phyloP scores from a whole-genome alignment of 345 rosid genomes.

The Syzygium jambos region DNA sequence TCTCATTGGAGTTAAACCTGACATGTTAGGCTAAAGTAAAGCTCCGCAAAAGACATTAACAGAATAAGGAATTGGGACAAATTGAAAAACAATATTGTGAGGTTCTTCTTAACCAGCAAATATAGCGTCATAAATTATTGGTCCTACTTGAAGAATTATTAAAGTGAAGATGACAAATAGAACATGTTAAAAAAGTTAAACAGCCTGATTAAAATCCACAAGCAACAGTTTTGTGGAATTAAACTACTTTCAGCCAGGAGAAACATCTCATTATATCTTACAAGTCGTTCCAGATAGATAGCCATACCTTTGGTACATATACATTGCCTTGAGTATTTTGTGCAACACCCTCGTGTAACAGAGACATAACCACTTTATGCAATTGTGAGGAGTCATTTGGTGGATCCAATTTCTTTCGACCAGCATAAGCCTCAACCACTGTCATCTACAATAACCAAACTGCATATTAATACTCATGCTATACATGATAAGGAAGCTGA shows the following conservation, averaged over 20 bases:
- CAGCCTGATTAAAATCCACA: not conserved
- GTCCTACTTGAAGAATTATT: not conserved
- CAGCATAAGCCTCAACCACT: constrained; percentile 85
- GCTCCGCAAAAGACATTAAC: not conserved
- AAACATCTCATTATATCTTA: not conserved
- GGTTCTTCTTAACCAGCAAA: not conserved
- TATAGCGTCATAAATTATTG: not conserved
- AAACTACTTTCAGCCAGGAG: not conserved
- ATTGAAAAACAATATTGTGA: not conserved
- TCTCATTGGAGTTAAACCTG: not conserved
- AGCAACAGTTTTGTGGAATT: not conserved
- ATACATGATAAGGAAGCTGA: not conserved
- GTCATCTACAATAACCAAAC: constrained; percentile 5
- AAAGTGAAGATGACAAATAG: not conserved
- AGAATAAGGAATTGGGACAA: not conserved
- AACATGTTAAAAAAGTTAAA: not conserved
- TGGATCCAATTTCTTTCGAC: constrained; percentile 47
- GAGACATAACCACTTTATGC: constrained; percentile 33
- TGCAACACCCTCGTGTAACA: constrained; percentile 68
- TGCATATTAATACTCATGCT: not conserved
- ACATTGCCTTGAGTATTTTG: constrained; percentile 77
- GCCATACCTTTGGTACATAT: constrained; percentile 69
- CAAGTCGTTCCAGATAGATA: not conserved
- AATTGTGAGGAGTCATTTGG: constrained; percentile 50
- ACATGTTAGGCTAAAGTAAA: not conserved